Percentiles rank a stretch among this genome's conserved stretches.
Evolutionary conservation across 495 filamentous ascomycete species (phyloP).

Genomic region (Neurospora sp.): DNA sequence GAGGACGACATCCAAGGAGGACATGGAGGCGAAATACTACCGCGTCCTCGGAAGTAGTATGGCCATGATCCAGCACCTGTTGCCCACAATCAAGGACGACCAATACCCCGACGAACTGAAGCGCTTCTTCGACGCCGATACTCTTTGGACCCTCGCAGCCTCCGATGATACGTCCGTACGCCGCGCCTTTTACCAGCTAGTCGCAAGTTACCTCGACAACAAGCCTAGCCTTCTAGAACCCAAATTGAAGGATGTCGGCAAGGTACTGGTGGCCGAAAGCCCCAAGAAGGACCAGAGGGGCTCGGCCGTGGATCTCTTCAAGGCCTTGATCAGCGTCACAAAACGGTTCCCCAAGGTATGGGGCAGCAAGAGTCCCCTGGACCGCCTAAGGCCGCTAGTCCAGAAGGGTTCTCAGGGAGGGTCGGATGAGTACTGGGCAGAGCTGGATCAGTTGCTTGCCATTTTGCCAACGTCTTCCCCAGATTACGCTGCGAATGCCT

Average conservation of each 20-base stretch:
- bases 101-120: constrained; percentile 40
- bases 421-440: constrained; percentile 58
- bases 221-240: constrained; percentile 35
- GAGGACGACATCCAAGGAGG: constrained; percentile 70
- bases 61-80: constrained; percentile 43
- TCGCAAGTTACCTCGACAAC: constrained; percentile 48
- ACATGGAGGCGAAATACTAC: constrained; percentile 72
- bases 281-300: constrained; percentile 58
- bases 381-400: constrained; percentile 61
- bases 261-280: constrained; percentile 56
- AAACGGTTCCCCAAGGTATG: constrained; percentile 56
- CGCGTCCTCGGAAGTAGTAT: constrained; percentile 63
- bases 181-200: constrained; percentile 55
- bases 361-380: constrained; percentile 51
- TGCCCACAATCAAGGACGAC: constrained; percentile 42
- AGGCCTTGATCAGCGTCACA: constrained; percentile 54
- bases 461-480: constrained; percentile 47
- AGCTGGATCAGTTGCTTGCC: constrained; percentile 48
- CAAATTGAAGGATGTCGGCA: constrained; percentile 52
- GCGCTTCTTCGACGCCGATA: constrained; percentile 47
- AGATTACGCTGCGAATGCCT: constrained; percentile 32
- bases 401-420: constrained; percentile 73
- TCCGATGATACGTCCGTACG: constrained; percentile 63
- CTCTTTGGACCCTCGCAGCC: constrained; percentile 66
- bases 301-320: constrained; percentile 59